phyloP scores from a whole-genome alignment of 139 green algal genomes.

The Coelastrella sp. region DNA sequence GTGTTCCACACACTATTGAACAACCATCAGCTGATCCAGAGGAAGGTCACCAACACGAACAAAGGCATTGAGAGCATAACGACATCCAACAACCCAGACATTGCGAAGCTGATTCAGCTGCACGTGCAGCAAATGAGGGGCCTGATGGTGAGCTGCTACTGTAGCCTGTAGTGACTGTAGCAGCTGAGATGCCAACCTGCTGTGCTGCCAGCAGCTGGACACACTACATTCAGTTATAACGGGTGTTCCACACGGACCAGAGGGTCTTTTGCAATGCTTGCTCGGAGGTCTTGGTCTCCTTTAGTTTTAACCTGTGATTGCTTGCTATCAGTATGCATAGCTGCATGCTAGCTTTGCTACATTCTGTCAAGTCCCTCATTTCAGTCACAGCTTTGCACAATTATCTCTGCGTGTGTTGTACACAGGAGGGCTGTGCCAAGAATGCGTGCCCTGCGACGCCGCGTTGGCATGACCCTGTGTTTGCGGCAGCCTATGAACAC shows the following conservation, averaged over 20 bases:
- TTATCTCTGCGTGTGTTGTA: neutral
- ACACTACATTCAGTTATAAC: too few species aligned
- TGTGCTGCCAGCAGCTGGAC: neutral
- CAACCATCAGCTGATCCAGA: neutral
- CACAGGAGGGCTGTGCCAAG: slow-evolving; percentile 1
- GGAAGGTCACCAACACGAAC: neutral
- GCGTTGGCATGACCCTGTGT: neutral
- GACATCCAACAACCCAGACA: neutral
- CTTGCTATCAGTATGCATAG: too few species aligned
- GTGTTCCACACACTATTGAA: slow-evolving; percentile 3
- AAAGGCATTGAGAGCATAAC: neutral
- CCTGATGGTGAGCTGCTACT: neutral
- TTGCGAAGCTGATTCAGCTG: neutral
- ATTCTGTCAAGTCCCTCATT: too few species aligned
- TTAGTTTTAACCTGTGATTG: too few species aligned
- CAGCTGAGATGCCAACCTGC: neutral
- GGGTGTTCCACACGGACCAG: too few species aligned
- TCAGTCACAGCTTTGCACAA: neutral
- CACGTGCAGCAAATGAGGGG: slow-evolving; percentile 12
- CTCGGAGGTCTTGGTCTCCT: too few species aligned
- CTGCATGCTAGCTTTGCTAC: too few species aligned
- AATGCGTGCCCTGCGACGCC: neutral
- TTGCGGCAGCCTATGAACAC: neutral
- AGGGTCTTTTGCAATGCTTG: too few species aligned
- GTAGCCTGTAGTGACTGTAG: neutral